Conservation (phyloP, 2,329 filamentous ascomycete genomes). For the Colletotrichum trifolii region DNA sequence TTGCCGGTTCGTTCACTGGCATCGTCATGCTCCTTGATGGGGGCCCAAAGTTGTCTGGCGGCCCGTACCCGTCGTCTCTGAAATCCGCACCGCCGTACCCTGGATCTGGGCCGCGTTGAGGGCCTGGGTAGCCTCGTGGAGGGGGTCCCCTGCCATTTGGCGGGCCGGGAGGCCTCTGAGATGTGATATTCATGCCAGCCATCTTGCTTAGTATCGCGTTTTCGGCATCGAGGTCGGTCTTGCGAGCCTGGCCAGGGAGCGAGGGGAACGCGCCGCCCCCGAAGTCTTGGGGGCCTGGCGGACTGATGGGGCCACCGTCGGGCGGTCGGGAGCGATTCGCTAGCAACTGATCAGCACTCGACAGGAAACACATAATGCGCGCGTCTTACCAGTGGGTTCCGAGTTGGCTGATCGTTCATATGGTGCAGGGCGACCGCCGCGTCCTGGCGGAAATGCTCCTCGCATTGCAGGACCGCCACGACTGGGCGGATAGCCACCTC, state of each 20-base stretch:
- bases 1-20: constrained; percentile 60
- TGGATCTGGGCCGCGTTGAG: constrained; percentile 40
- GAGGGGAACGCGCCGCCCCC: constrained; percentile 52
- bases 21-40: constrained; percentile 71
- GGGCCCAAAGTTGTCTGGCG: constrained; percentile 58
- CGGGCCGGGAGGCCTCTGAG: constrained; percentile 37
- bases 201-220: constrained; percentile 54
- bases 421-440: constrained; percentile 54
- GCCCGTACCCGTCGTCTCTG: constrained; percentile 50
- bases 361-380: neutral
- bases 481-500: constrained; percentile 52
- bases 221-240: constrained; percentile 54
- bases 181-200: constrained; percentile 52
- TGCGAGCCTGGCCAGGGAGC: constrained; percentile 54
- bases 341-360: constrained; percentile 27
- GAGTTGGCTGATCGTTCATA: constrained; percentile 50
- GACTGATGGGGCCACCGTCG: constrained; percentile 43
- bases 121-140: constrained; percentile 44
- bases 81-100: constrained; percentile 49
- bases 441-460: constrained; percentile 47
- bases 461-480: constrained; percentile 47
- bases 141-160: constrained; percentile 45
- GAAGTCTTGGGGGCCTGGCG: constrained; percentile 42
- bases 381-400: constrained; percentile 54
- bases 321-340: constrained; percentile 46